Base-by-base conservation (phyloP, 1,284 basidiomycete genomes). In the Moesziomyces parantarcticus region DNA sequence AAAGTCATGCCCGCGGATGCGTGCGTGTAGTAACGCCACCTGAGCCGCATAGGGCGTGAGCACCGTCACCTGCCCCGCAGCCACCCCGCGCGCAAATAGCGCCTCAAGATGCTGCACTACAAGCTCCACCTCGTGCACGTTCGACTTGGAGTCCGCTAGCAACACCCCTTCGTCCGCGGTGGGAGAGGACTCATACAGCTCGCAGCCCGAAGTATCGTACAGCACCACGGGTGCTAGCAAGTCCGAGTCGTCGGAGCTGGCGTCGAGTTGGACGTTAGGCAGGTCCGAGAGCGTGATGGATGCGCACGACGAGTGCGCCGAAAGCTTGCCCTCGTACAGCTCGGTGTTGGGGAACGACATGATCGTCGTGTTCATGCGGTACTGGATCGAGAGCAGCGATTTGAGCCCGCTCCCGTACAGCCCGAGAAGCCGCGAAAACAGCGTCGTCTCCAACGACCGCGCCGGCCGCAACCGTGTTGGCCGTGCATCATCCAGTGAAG, bases 41-140 rank as follows among this genome's bases (percentile, higher is more conserved):
- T 81, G 81, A 9, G 76, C 67, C 16, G 84, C 88, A 50, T 85
- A 94, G 88, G 97, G 95, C 5, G 94, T 92, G 62, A 99, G 91
- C 51, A 99, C 88, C 1, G 93, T 92, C 57, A 99, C 93, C 76
- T 95, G 91, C 0, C 85, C 85, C 0, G 92, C 88, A 0, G 87
- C 82, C 1, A 99, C 84, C 0, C 94, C 93, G 3, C 88, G 87
- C 7, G 84, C 84, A n/a, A 91, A 92, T 81, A 98, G 85, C 74
- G 88, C 89, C 41, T 90, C 88, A 0, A 94, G 89, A 90, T 94
- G 95, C 60, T 87, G 87, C 75, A 89, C 89, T 0, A 97, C 94
- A 2, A 97, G 87, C 11, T 88, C 89, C 0, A 90, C 93, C 79
- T 99, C 96, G 80, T 98, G 97, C 84, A 94, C 92, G 78, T 99